Conservation (phyloP, 2,329 filamentous ascomycete species). For the Trichoderma sp. region DNA sequence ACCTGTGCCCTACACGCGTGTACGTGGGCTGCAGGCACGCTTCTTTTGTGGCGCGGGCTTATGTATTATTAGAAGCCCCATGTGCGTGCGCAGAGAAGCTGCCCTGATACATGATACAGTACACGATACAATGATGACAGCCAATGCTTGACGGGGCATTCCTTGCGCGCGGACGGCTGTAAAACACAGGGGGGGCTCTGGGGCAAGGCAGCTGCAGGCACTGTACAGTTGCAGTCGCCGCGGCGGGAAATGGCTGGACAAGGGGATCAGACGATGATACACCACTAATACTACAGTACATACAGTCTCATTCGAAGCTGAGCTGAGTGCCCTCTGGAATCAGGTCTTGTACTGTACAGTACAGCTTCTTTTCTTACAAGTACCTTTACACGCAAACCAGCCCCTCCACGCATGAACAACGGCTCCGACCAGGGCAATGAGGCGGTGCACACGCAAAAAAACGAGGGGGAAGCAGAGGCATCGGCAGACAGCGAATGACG, state of each 20-base stretch:
- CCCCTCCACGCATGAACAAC: not conserved
- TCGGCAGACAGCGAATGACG: conserved; percentile 23
- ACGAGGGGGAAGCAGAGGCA: conserved; percentile 4
- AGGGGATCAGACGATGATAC: not conserved
- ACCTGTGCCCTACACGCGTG: not conserved
- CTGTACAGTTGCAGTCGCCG: not conserved
- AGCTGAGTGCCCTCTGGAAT: not conserved
- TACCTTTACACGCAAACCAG: not conserved
- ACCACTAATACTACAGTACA: not conserved
- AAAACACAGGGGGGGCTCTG: conserved; percentile 13
- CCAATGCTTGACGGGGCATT: not conserved
- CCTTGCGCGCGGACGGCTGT: not conserved
- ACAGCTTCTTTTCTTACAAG: not conserved
- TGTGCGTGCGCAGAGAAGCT: not conserved
- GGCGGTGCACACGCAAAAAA: conserved; percentile 26
- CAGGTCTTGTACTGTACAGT: no score
- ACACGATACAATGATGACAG: not conserved
- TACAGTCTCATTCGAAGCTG: not conserved
- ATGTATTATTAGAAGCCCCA: not conserved
- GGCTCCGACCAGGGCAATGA: conserved; percentile 13
- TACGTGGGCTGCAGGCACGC: conserved; percentile 8
- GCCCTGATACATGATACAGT: not conserved
- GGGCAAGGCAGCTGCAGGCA: not conserved
- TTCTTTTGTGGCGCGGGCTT: conserved; percentile 3
- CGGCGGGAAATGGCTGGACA: not conserved